These are phyloP conservation scores for Cercophora scortea DNA, from an alignment of 495 filamentous ascomycete species.

Conservation along the genomic window DNA sequence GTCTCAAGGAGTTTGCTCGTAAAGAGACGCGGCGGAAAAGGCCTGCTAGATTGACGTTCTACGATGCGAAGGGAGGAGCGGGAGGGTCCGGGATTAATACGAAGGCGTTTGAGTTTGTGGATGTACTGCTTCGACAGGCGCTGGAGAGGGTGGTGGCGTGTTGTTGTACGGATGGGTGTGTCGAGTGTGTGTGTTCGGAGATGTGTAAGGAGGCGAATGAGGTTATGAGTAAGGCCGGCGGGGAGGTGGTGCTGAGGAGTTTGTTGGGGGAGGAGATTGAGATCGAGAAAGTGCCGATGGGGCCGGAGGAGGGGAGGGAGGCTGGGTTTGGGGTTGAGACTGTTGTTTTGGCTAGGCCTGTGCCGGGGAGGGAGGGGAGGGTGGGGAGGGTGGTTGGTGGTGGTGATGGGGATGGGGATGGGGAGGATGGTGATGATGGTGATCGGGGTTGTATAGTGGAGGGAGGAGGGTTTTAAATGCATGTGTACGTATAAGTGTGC, in stretches of 20 bases:
- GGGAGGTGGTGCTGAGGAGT: slow-evolving; percentile 67
- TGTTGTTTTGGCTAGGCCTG: slow-evolving; percentile 61
- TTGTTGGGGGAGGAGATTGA: slow-evolving; percentile 71
- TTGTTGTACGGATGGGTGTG: slow-evolving; percentile 69
- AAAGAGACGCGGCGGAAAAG: slow-evolving; percentile 57
- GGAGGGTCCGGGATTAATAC: slow-evolving; percentile 77
- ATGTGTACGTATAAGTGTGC: no score
- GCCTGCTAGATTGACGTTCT: slow-evolving; percentile 85
- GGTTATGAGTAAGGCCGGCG: slow-evolving; percentile 90
- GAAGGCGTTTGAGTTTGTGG: slow-evolving; percentile 90
- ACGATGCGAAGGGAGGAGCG: slow-evolving; percentile 84
- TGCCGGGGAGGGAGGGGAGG: slow-evolving; percentile 29
- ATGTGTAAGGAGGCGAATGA: slow-evolving; percentile 81
- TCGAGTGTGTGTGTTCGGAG: slow-evolving; percentile 81
- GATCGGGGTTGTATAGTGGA: neutral
- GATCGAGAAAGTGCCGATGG: slow-evolving; percentile 72
- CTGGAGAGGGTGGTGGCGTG: slow-evolving; percentile 65
- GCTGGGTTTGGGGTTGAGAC: slow-evolving; percentile 72
- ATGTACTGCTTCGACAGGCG: slow-evolving; percentile 68
- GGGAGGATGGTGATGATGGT: slow-evolving; percentile 1
- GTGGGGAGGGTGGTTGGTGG: slow-evolving; percentile 9
- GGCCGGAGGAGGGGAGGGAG: slow-evolving; percentile 54
- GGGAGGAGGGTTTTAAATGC: no score
- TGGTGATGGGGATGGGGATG: slow-evolving; percentile 12
- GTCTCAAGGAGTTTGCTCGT: slow-evolving; percentile 70